Base-by-base conservation (phyloP, 1,284 basidiomycete species). In the Sanguinoderma infundibulare region DNA sequence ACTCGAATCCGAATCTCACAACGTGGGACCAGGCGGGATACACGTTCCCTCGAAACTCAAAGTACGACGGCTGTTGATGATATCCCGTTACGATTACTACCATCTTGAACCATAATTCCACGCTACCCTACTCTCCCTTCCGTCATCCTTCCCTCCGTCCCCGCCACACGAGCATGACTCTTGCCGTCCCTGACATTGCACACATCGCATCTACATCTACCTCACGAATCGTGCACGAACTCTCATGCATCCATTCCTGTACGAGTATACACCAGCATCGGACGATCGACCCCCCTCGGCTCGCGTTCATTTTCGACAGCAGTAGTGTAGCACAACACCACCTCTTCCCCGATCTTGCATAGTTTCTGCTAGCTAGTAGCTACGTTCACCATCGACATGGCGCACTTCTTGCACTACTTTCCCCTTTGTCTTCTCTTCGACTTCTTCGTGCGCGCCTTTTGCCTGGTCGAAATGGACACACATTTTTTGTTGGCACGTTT, bases 21-120 rank as follows among this genome's bases (percentile, higher is more conserved):
- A 91, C 87, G 49, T 93, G 91, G 92, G 78, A 77, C 14, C 77
- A 83, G 66, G 91, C 84, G 2, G 87, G 87, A 59, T 83, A 87
- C 68, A 77, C 76, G 0, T 91, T 89, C 77, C 91, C 91, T n/a
- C 76, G 83, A 20, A 93, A 93, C 72, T 86, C 81, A 15, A 60
- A 59, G 47, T 73, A 73, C 63, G 69, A 73, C 73, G 87, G 85
- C 58, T 86, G 87, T 72, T 83, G 77, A 72, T n/a, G 73, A 69
- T 26, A 7, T 17, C 15, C 24, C 26, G 32, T 39, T 24, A 22
- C 32, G 30, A 24, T 32, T n/a, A 14, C 22, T 35, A 1, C 9
- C 22, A 10, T 32, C 36, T 32, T 34, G 20, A 15, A 5, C 32
- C 38, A 24, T 30, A 44, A 17, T 39, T 15, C 34, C 32, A 40